Percentiles rank a stretch among this genome's conserved stretches.
Conservation (phyloP, 2,329 filamentous ascomycete species). For the Harringtonia lauricola region DNA sequence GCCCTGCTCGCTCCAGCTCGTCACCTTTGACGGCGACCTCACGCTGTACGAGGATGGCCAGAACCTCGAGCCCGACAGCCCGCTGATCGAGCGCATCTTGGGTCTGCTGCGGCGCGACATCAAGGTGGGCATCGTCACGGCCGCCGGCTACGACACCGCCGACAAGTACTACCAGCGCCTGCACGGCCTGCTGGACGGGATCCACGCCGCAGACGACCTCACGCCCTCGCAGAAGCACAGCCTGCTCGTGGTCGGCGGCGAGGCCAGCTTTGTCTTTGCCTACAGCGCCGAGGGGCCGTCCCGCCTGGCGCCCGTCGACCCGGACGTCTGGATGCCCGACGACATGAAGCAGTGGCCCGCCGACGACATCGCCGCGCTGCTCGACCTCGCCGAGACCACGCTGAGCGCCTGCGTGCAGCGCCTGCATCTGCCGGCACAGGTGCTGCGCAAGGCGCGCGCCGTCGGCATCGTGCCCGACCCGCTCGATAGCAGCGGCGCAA, state of each 20-base stretch:
- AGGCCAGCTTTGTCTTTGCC: constrained; percentile 89
- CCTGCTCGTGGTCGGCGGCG: constrained; percentile 86
- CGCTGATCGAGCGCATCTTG: constrained; percentile 58
- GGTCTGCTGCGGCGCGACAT: constrained; percentile 65
- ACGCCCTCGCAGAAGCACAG: constrained; percentile 60
- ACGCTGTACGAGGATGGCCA: constrained; percentile 90
- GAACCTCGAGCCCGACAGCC: constrained; percentile 62
- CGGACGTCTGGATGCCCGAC: constrained; percentile 60
- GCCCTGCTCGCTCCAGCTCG: constrained; percentile 68
- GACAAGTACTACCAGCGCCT: constrained; percentile 79
- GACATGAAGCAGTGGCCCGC: constrained; percentile 73
- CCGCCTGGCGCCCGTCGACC: constrained; percentile 57
- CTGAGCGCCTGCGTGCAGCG: constrained; percentile 71
- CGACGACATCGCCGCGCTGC: constrained; percentile 63
- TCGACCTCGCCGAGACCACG: constrained; percentile 80
- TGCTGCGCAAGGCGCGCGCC: constrained; percentile 82
- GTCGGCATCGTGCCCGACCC: constrained; percentile 58
- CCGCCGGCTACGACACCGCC: constrained; percentile 85
- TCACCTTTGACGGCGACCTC: constrained; percentile 96
- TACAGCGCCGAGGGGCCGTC: constrained; percentile 55
- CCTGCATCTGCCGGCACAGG: constrained; percentile 65
- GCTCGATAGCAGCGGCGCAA: constrained; percentile 35
- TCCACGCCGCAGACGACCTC: constrained; percentile 40
- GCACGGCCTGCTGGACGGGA: constrained; percentile 73
- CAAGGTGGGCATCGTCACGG: constrained; percentile 90